Percentiles rank a stretch among this genome's conserved stretches.
Conservation (phyloP, 2,329 filamentous ascomycete genomes). For the Cercospora citrullina region DNA sequence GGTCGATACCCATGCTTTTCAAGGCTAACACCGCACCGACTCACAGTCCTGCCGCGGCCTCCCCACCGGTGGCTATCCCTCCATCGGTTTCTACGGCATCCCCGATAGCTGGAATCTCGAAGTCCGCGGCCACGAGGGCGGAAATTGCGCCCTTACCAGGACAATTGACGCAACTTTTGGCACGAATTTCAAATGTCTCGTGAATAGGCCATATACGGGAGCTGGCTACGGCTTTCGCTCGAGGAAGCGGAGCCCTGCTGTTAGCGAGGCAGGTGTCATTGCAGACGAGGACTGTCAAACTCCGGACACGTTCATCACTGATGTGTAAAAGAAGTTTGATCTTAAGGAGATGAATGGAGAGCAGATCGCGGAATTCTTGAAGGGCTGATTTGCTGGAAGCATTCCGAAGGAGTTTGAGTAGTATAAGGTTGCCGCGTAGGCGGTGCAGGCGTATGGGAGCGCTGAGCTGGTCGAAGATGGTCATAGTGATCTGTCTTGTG, state of each 20-base stretch:
- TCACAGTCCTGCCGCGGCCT: constrained; percentile 1
- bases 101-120: neutral
- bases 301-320: neutral
- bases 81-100: constrained; percentile 2
- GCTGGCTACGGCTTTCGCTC: neutral
- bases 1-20: neutral
- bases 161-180: neutral
- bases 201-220: neutral
- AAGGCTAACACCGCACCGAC: neutral
- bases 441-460: neutral
- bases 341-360: neutral
- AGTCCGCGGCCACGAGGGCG: constrained; percentile 5
- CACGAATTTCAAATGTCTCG: neutral
- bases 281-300: neutral
- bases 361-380: neutral
- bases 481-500: neutral
- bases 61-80: neutral
- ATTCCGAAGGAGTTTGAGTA: neutral
- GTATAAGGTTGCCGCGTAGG: neutral
- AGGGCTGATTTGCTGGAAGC: neutral
- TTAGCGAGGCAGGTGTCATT: neutral
- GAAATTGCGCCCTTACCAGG: neutral
- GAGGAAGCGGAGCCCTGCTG: neutral
- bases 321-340: neutral
- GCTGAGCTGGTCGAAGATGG: neutral